These are phyloP conservation scores for Xylaria grammica DNA, from an alignment of 495 filamentous ascomycete genomes.

Conservation along the genomic window DNA sequence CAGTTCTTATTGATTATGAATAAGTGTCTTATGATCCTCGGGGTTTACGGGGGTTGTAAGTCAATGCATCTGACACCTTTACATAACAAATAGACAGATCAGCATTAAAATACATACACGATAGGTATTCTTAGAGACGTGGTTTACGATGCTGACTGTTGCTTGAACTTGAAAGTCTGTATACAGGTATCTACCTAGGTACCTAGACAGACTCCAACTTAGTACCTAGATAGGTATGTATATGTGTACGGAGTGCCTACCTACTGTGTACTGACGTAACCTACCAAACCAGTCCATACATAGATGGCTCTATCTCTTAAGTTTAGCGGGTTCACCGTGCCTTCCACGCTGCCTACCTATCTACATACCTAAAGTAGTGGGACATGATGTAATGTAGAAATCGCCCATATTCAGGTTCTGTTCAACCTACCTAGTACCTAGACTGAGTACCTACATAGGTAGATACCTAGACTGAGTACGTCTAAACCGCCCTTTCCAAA, in stretches of 20 bases:
- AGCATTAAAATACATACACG: neutral
- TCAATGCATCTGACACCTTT: constrained; percentile 5
- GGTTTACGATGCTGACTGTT: constrained; percentile 1
- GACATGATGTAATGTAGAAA: neutral
- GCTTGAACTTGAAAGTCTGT: neutral
- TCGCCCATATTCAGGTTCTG: no score
- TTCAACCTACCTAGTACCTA: no score
- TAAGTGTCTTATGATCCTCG: neutral
- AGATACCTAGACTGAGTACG: no score
- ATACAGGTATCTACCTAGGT: neutral
- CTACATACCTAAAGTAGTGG: no score
- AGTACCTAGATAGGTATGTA: neutral
- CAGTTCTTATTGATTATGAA: neutral
- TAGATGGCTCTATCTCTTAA: neutral
- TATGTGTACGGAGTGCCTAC: no score
- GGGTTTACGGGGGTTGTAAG: neutral
- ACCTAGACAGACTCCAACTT: no score
- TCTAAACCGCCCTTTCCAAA: no score
- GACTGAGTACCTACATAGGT: no score
- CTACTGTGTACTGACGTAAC: no score
- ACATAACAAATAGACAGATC: neutral
- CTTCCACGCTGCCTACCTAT: neutral
- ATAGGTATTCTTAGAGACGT: neutral
- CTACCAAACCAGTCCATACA: no score
- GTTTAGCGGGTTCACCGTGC: neutral